Base-by-base conservation (phyloP, 345 rosid genomes). In the Capsella bursapastoris region DNA sequence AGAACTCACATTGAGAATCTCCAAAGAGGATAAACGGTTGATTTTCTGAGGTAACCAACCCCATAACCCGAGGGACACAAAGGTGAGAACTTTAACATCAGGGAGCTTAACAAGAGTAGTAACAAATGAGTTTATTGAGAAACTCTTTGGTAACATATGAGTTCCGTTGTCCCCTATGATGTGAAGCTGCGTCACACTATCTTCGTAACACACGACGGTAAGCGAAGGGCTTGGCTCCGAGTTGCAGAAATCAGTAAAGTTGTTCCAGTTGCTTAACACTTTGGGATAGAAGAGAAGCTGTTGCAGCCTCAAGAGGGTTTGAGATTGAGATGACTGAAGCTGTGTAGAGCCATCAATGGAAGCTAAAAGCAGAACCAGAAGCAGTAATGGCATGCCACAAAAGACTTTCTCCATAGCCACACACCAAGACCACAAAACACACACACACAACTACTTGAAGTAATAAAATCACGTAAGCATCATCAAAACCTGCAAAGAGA, bases 31-130 rank as follows among this genome's bases (percentile, higher is more conserved):
- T 7, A 95, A 74, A 44, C 86, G 89, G 6, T 84, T 77, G 14
- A 95, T 75, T 78, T 92, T 90, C 52, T 86, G 88, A 7, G 99
- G 85, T 67, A 95, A 78, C 9, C 82, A 84, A 44, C 99, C 99
- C 99, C 99, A 89, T 79, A 95, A 78, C 16, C 99, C 99, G 0
- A 95, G 88, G 16, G 93, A 90, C 44, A 83, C 90, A 78, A 95
- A 74, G 52, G 90, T 88, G 63, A 95, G 86, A 78, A 95, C 99
- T 80, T 90, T 92, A 80, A 92, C 77, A 76, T 85, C 77, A 14
- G 90, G 87, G 51, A 95, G 96, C 80, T 81, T 79, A 52, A 79
- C 93, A 53, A 95, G 84, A 11, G 97, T 90, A 2, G 88, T 90
- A 32, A 89, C 66, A 69, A 95, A 89, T 25, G 97, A 95, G 61